These are phyloP conservation scores for Metarhizium brunneum DNA, from an alignment of 2,329 filamentous ascomycete genomes.

Conservation along the genomic window DNA sequence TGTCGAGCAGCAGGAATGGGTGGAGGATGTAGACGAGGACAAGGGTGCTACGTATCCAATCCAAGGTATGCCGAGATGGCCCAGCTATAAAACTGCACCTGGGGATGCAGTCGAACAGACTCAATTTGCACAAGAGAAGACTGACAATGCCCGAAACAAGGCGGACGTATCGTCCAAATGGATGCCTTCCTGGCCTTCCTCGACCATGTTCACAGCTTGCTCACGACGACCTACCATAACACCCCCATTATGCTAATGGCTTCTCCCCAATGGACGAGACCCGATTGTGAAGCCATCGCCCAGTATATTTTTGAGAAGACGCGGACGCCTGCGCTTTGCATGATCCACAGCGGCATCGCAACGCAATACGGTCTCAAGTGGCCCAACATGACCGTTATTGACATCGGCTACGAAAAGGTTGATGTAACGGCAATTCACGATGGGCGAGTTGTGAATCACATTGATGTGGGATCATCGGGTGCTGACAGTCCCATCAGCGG, in stretches of 20 bases:
- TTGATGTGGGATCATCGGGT: slow-evolving; percentile 49
- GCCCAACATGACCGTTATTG: slow-evolving; percentile 74
- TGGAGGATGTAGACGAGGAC: slow-evolving; percentile 80
- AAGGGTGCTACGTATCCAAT: slow-evolving; percentile 90
- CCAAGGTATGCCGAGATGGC: slow-evolving; percentile 32
- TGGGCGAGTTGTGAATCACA: slow-evolving; percentile 62
- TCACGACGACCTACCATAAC: slow-evolving; percentile 91
- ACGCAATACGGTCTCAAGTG: slow-evolving; percentile 73
- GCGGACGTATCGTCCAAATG: slow-evolving; percentile 83
- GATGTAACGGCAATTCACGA: slow-evolving; percentile 88
- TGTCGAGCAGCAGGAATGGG: slow-evolving; percentile 56
- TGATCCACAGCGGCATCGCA: slow-evolving; percentile 83
- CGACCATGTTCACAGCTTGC: slow-evolving; percentile 79
- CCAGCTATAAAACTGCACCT: background rate
- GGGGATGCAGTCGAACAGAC: background rate
- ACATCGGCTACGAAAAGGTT: slow-evolving; percentile 86
- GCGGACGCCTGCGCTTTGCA: slow-evolving; percentile 81
- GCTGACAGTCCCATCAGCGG: slow-evolving; percentile 52
- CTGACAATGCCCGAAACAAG: slow-evolving; percentile 22
- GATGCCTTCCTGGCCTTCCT: slow-evolving; percentile 87
- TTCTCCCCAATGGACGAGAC: slow-evolving; percentile 82
- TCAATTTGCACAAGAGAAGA: background rate
- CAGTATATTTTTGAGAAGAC: slow-evolving; percentile 98
- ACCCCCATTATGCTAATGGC: slow-evolving; percentile 87
- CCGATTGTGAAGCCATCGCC: slow-evolving; percentile 78